Percentiles rank a stretch among this genome's conserved stretches.
phyloP scores from a whole-genome alignment of 768 basidiomycete species.

The Leccinum boreale region DNA sequence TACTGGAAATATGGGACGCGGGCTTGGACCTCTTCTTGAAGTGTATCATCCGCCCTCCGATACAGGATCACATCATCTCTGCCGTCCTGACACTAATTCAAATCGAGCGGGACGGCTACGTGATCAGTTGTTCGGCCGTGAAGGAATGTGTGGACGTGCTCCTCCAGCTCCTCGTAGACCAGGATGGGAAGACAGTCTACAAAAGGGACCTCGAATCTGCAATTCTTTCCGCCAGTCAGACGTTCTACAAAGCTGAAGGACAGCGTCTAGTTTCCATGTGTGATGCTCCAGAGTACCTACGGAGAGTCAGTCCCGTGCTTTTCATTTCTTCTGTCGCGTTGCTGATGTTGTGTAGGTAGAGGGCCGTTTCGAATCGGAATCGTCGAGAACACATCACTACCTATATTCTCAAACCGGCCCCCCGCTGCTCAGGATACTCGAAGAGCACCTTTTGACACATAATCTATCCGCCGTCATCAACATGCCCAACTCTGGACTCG shows the following conservation, averaged over 20 bases:
- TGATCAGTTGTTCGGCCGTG: constrained; percentile 87
- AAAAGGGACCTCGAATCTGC: constrained; percentile 79
- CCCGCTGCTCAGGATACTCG: constrained; percentile 71
- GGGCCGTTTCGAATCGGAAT: constrained; percentile 76
- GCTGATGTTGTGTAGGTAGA: constrained; percentile 57
- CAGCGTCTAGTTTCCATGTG: constrained; percentile 64
- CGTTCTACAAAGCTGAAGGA: constrained; percentile 79
- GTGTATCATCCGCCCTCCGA: constrained; percentile 75
- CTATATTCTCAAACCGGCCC: constrained; percentile 69
- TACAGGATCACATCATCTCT: constrained; percentile 75
- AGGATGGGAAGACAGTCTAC: constrained; percentile 63
- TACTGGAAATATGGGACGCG: constrained; percentile 78
- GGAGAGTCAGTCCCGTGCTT: constrained; percentile 50
- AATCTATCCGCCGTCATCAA: constrained; percentile 74
- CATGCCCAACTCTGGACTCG: constrained; percentile 81
- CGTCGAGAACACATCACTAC: constrained; percentile 82
- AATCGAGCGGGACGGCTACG: constrained; percentile 87
- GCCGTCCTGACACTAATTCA: constrained; percentile 87
- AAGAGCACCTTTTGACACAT: constrained; percentile 70
- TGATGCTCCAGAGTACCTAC: constrained; percentile 80
- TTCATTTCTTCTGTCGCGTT: background rate
- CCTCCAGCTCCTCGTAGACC: constrained; percentile 56
- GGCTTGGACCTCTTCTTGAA: constrained; percentile 82
- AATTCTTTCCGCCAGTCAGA: constrained; percentile 71
- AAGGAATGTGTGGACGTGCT: constrained; percentile 88